Evolutionary conservation across 192 early-diverging fungal genomes (phyloP), one percentile per base, ranked within the genome.

Genomic region (Gaertneriomyces sp.): DNA sequence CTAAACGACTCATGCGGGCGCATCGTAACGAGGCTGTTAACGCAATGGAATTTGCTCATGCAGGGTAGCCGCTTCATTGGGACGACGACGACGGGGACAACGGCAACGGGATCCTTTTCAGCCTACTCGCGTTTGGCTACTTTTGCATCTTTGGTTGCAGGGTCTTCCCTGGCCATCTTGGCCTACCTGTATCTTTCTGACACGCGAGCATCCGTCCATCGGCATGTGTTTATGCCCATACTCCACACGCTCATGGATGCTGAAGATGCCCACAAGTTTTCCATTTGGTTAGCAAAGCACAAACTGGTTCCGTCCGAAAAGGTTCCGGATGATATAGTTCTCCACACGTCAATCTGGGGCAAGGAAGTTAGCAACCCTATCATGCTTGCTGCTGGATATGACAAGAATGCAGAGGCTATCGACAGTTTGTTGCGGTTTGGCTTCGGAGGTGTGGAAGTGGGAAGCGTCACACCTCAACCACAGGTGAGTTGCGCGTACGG

Each of bases 371-470:
- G 76, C 4, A 94, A 93, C 79, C 93, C 93, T 4, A 66, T 96
- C 5, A 90, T 91, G 1, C 70, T 96, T 58, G 93, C 93, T 7
- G 93, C 93, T 19, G 93, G 93, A 19, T 96, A 85, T 57, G 93
- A 96, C 73, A 96, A 96, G 78, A 85, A 96, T 73, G 92, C 80
- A 8, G 90, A 93, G 74, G 93, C 89, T 0, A 81, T 94, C 14
- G 94, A 94, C 70, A 76, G 84, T 45, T 70, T 96, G 58, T 87
- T 93, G 63, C 87, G 77, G 43, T 77, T 93, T 63, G 94, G 94
- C 19, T 96, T 94, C 72, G 93, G 92, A 12, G 67, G 82, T 33
- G 93, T 96, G n/a, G 94, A 96, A 73, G 81, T 96, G 19, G 94
- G 94, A 45, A 88, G 85, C 68, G 84, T 96, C 25, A 94, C 93